Base-by-base conservation (phyloP, 768 basidiomycete species). In the Heimioporus sp. region DNA sequence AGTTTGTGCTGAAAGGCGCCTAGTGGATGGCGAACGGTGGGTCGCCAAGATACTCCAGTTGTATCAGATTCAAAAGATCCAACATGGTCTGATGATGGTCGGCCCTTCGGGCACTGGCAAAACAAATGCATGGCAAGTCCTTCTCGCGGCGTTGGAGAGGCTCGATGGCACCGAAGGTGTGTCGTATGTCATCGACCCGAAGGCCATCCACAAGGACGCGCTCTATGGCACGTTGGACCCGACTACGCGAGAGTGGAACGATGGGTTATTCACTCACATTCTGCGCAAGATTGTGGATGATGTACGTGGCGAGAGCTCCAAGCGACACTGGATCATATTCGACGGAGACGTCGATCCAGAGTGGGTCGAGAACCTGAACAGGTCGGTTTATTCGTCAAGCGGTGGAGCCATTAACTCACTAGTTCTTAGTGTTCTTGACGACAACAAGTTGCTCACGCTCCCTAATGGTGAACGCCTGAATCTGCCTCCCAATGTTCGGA, bases 41-140 rank as follows among this genome's bases (percentile, higher is more conserved):
- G 79, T 94, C 46, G 81, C 85, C 61, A 99, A 99, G 76, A 96
- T 98, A 52, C 78, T 99, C 13, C 97, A 99, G 66, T 80, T 99
- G 5, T 98, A 98, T 70, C 97, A 98, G 69, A 98, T 99, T 53
- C 97, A 99, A 73, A 98, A 94, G 75, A 99, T 98, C 56, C 96
- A 98, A 61, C 97, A 99, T 70, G 97, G 97, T 71, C 77, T 99
- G 38, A 98, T 99, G 97, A 97, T 99, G 93, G 97, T 99, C 28
- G 96, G 97, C 1, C 87, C 97, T 1, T 98, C 97, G 11, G 97
- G 96, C 24, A 93, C 82, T 43, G 97, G 97, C 30, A 99, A 99
- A 73, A 96, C 90, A 2, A 90, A 94, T 58, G 95, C 97, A 0
- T 98, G 97, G 97, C 88, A 88, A 62, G 92, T 98, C 39, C 78